Conservation (phyloP, 1,284 basidiomycete genomes). For the Fomitiporia mediterranea region DNA sequence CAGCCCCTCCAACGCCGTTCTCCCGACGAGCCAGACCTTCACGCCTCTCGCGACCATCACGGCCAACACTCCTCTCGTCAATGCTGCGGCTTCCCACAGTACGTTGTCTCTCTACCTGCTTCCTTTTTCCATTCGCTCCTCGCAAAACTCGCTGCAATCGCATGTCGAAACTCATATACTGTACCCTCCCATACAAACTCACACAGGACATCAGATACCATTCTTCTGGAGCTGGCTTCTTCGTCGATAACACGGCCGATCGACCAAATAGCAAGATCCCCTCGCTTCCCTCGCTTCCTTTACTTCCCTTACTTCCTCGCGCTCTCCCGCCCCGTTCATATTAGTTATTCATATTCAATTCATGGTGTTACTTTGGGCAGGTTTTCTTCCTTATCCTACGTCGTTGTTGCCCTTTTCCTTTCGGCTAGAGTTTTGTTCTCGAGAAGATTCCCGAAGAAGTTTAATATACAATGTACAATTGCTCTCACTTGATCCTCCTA, state of each 20-base stretch:
- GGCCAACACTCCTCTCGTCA: constrained; percentile 5
- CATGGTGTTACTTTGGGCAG: no score
- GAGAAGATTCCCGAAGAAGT: no score
- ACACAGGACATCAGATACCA: constrained; percentile 11
- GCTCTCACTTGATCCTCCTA: no score
- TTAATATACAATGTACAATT: no score
- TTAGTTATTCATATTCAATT: no score
- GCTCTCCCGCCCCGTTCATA: no score
- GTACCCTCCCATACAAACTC: constrained; percentile 5
- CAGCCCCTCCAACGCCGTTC: constrained; percentile 9
- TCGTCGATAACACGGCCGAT: neutral
- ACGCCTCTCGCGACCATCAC: constrained; percentile 17
- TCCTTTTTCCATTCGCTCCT: neutral
- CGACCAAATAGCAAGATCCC: no score
- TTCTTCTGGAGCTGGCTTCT: constrained; percentile 18
- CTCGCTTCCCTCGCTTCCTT: neutral
- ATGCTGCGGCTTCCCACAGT: constrained; percentile 19
- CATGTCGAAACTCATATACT: neutral
- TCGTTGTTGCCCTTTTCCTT: no score
- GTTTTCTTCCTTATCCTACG: no score
- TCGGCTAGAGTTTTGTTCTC: no score
- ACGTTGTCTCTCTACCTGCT: no score
- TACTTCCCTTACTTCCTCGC: no score
- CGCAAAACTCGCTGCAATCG: neutral
- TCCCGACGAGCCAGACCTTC: constrained; percentile 17